A percentile compares a stretch with the other conserved stretches of the same genome.
Conservation (phyloP, 805 yeast genomes). For the Candida glaebosa region DNA sequence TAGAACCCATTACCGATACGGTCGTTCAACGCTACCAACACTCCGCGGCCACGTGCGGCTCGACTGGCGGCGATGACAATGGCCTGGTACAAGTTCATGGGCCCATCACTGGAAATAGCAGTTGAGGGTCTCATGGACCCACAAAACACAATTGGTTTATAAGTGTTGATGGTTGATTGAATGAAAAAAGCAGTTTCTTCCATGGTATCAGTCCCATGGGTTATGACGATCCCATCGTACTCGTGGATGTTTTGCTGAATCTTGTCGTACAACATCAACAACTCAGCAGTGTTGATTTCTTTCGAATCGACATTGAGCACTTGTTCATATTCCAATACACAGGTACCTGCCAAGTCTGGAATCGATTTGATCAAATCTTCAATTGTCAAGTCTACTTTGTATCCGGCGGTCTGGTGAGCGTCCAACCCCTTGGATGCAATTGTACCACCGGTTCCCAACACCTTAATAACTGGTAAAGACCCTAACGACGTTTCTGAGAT, state of each 20-base stretch:
- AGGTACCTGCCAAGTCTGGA: conserved; percentile 53
- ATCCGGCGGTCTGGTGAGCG: conserved; percentile 42
- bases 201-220: conserved; percentile 71
- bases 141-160: conserved; percentile 60
- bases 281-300: conserved; percentile 46
- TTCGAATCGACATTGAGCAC: conserved; percentile 60
- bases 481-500: conserved; percentile 8
- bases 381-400: conserved; percentile 39
- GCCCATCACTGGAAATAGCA: conserved; percentile 68
- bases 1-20: conserved; percentile 68
- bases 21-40: conserved; percentile 63
- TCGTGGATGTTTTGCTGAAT: conserved; percentile 41
- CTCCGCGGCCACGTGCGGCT: conserved; percentile 54
- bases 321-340: conserved; percentile 60
- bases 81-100: conserved; percentile 70
- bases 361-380: conserved; percentile 51
- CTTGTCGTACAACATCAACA: conserved; percentile 44
- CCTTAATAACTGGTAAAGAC: conserved; percentile 33
- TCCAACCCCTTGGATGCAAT: conserved; percentile 41
- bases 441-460: conserved; percentile 46
- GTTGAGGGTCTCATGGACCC: conserved; percentile 78
- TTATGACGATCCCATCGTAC: conserved; percentile 59
- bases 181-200: conserved; percentile 66
- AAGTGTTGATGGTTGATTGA: conserved; percentile 42
- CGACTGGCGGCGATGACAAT: conserved; percentile 56